phyloP scores from a whole-genome alignment of 768 basidiomycete genomes.

The Boletus rubroflammeus region DNA sequence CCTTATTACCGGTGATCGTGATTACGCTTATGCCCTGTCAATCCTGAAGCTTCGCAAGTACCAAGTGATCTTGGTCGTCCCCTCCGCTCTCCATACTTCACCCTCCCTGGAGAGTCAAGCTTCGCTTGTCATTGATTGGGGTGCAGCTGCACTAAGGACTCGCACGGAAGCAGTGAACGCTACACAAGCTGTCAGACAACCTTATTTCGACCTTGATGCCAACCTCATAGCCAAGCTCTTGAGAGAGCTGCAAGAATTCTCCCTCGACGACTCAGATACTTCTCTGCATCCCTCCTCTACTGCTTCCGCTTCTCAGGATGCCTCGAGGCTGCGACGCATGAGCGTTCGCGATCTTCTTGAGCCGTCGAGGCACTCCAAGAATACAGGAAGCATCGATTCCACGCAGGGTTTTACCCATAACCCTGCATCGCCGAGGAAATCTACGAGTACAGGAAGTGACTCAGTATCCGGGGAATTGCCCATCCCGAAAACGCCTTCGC shows the following conservation, averaged over 20 bases:
- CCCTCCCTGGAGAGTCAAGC: slow-evolving; percentile 53
- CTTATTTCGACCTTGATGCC: slow-evolving; percentile 25
- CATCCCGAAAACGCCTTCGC: slow-evolving; percentile 19
- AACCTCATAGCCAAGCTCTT: slow-evolving; percentile 17
- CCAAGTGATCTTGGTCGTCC: slow-evolving; percentile 48
- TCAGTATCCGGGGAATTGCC: background rate
- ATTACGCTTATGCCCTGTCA: slow-evolving; percentile 63
- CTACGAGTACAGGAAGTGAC: slow-evolving; percentile 6
- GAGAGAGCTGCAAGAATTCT: slow-evolving; percentile 19
- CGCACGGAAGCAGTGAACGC: slow-evolving; percentile 20
- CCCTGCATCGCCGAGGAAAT: slow-evolving; percentile 9
- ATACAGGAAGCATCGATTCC: slow-evolving; percentile 3
- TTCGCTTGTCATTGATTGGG: slow-evolving; percentile 51
- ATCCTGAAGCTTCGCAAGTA: slow-evolving; percentile 52
- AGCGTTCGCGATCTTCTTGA: slow-evolving; percentile 26
- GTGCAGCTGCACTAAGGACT: slow-evolving; percentile 35
- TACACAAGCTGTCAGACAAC: slow-evolving; percentile 22
- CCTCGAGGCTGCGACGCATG: slow-evolving; percentile 13
- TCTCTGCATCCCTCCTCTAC: background rate
- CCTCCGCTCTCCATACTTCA: slow-evolving; percentile 35
- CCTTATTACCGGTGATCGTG: slow-evolving; percentile 64
- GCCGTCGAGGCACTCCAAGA: slow-evolving; percentile 10
- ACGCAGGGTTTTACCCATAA: background rate
- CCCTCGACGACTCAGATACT: slow-evolving; percentile 14
- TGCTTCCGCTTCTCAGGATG: background rate